Conservation (phyloP, 1,284 basidiomycete genomes). For the Sporisorium graminicola region DNA sequence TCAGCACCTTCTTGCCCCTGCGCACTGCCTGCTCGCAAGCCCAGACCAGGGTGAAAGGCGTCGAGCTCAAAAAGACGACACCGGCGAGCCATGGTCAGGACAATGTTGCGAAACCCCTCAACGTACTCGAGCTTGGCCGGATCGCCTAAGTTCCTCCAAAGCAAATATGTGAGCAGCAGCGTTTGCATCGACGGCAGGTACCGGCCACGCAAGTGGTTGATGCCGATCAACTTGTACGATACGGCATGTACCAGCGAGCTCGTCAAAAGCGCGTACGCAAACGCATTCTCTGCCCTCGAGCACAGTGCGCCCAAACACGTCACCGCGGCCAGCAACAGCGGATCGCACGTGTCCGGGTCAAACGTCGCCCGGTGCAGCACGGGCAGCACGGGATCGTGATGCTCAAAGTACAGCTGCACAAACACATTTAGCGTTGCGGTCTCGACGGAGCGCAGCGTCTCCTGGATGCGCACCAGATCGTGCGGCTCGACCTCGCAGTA, state of each 20-base stretch:
- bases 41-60: background rate
- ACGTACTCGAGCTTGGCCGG: conserved; percentile 14
- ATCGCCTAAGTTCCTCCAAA: conserved; percentile 9
- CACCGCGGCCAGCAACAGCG: conserved; percentile 15
- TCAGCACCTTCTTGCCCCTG: no score
- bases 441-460: conserved; percentile 6
- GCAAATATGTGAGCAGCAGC: conserved; percentile 7
- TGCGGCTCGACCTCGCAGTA: conserved; percentile 17
- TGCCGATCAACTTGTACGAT: conserved; percentile 9
- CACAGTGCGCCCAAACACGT: conserved; percentile 4
- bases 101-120: conserved; percentile 9
- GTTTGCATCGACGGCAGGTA: conserved; percentile 10
- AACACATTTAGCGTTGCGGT: conserved; percentile 10
- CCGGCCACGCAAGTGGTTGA: conserved; percentile 8
- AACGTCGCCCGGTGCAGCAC: conserved; percentile 24
- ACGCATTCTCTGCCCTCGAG: conserved; percentile 7
- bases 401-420: conserved; percentile 26
- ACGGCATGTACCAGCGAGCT: conserved; percentile 10
- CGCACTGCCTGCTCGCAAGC: no score
- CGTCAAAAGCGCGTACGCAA: conserved; percentile 1
- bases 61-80: conserved; percentile 8
- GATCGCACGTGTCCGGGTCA: conserved; percentile 13
- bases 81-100: conserved; percentile 10
- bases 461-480: conserved; percentile 3
- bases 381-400: conserved; percentile 13